A percentile compares a stretch with the other conserved stretches of the same genome.
Evolutionary conservation across 768 basidiomycete genomes (phyloP).

Genomic region (Termitomyces sp.): DNA sequence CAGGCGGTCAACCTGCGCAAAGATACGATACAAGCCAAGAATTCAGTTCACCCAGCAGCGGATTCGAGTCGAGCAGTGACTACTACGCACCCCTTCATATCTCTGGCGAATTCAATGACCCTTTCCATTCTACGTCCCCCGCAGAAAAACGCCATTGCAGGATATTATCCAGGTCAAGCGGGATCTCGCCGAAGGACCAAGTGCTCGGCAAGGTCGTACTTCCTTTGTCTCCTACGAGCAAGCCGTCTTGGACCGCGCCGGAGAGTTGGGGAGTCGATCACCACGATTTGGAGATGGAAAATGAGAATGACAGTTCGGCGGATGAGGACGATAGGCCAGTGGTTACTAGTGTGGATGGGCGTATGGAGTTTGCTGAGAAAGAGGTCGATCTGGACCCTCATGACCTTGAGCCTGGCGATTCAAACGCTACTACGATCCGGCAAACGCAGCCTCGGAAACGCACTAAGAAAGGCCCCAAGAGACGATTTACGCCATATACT

Average conservation of each 20-base stretch:
- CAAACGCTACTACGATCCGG: neutral
- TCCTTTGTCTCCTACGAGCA: slow-evolving; percentile 6
- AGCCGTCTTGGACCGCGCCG: slow-evolving; percentile 54
- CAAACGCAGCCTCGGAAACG: neutral
- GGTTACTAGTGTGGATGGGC: slow-evolving; percentile 5
- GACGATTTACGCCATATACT: slow-evolving; percentile 30
- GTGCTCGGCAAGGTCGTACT: neutral
- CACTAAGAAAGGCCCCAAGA: neutral
- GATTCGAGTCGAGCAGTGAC: slow-evolving; percentile 31
- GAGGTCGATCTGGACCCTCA: slow-evolving; percentile 4
- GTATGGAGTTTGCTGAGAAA: slow-evolving; percentile 5
- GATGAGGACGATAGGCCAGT: slow-evolving; percentile 11
- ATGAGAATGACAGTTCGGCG: slow-evolving; percentile 25
- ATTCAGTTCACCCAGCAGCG: slow-evolving; percentile 34
- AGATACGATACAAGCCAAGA: slow-evolving; percentile 17
- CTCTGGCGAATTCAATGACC: slow-evolving; percentile 31
- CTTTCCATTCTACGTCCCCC: slow-evolving; percentile 28
- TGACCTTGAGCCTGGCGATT: neutral
- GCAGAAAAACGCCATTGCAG: slow-evolving; percentile 20
- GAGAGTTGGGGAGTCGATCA: slow-evolving; percentile 73
- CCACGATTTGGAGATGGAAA: slow-evolving; percentile 30
- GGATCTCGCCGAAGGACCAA: slow-evolving; percentile 45
- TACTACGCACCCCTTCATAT: slow-evolving; percentile 16
- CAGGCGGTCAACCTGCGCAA: slow-evolving; percentile 13
- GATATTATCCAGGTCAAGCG: slow-evolving; percentile 23